These are phyloP conservation scores for Colletotrichum chrysophilum DNA, from an alignment of 2,329 filamentous ascomycete genomes.

Conservation along the genomic window DNA sequence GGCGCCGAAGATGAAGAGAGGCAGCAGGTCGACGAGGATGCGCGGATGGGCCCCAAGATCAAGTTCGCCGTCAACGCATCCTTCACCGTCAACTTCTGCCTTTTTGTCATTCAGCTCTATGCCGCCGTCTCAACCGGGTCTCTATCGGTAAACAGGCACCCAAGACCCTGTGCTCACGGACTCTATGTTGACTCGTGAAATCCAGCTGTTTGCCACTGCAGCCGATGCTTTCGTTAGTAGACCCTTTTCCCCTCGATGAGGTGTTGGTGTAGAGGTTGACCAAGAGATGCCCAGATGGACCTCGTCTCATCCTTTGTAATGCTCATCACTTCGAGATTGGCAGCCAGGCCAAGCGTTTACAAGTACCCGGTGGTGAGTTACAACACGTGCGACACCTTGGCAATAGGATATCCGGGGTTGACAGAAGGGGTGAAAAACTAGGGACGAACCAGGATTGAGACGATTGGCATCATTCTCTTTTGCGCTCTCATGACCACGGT, in stretches of 20 bases:
- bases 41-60: conserved; percentile 55
- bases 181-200: conserved; percentile 7
- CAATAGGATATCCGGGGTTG: not conserved
- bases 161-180: not conserved
- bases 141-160: conserved; percentile 42
- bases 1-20: conserved; percentile 61
- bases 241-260: not conserved
- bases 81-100: conserved; percentile 55
- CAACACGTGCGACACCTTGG: not conserved
- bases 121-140: conserved; percentile 64
- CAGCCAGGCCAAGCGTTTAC: conserved; percentile 63
- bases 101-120: conserved; percentile 64
- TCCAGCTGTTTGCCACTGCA: conserved; percentile 64
- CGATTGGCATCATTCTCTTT: conserved; percentile 69
- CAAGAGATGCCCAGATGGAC: conserved; percentile 51
- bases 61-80: conserved; percentile 58
- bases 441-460: conserved; percentile 67
- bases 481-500: conserved; percentile 71
- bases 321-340: conserved; percentile 63
- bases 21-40: conserved; percentile 53
- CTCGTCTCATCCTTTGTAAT: conserved; percentile 69
- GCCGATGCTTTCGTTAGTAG: conserved; percentile 64
- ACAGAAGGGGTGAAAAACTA: conserved; percentile 24
- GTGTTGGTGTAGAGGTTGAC: conserved; percentile 18
- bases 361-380: conserved; percentile 62